Conservation (phyloP, 768 basidiomycete species). For the Suillus tomentosus region DNA sequence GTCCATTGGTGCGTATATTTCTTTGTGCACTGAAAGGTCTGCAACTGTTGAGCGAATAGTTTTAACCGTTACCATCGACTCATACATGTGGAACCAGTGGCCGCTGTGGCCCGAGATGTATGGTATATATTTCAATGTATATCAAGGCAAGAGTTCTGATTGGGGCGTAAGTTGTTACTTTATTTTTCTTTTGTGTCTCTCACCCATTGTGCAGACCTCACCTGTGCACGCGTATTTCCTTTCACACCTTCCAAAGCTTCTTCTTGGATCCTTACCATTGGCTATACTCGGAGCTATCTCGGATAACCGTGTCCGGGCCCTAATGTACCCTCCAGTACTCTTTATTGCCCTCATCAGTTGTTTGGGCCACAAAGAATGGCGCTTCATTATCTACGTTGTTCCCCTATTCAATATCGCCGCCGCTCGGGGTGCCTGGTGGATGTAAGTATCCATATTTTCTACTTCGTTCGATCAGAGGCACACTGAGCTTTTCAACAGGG, state of each 20-base stretch:
- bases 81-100: conserved; percentile 78
- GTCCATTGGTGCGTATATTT: conserved; percentile 51
- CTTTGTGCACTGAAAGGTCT: neutral
- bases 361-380: conserved; percentile 96
- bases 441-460: conserved; percentile 50
- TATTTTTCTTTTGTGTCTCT: conserved; percentile 9
- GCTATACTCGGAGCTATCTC: conserved; percentile 51
- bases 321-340: conserved; percentile 51
- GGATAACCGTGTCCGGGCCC: conserved; percentile 50
- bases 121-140: conserved; percentile 81
- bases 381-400: conserved; percentile 88
- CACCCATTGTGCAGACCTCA: conserved; percentile 52
- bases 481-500: conserved; percentile 33
- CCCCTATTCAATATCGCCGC: conserved; percentile 82
- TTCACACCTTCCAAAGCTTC: conserved; percentile 72
- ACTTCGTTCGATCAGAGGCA: conserved; percentile 8
- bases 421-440: conserved; percentile 58
- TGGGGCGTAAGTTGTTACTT: conserved; percentile 77
- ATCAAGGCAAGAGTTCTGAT: conserved; percentile 80
- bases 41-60: conserved; percentile 37
- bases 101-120: conserved; percentile 87
- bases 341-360: conserved; percentile 70
- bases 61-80: conserved; percentile 69
- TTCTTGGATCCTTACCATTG: conserved; percentile 65
- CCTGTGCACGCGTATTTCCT: conserved; percentile 70